Evolutionary conservation across 345 rosid species (phyloP).

Genomic region (Brassica rapa): DNA sequence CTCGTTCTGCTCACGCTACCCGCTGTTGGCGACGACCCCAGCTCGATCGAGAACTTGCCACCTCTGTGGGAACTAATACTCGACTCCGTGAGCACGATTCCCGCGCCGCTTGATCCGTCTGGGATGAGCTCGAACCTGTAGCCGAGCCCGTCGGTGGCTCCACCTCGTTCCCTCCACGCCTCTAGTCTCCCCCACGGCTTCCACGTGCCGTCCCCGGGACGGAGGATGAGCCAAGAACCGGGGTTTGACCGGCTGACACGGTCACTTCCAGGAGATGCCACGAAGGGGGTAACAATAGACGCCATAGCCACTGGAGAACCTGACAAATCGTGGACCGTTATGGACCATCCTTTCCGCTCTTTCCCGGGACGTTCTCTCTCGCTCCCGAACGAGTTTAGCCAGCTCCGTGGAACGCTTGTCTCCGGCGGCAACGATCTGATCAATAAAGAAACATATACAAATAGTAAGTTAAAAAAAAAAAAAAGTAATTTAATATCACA

Average conservation of each 20-base stretch:
- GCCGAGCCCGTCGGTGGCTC: slow-evolving; percentile 67
- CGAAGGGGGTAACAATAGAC: slow-evolving; percentile 81
- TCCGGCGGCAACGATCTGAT: slow-evolving; percentile 65
- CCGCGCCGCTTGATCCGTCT: slow-evolving; percentile 59
- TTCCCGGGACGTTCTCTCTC: slow-evolving; percentile 70
- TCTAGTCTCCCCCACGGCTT: slow-evolving; percentile 93
- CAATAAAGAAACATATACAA: neutral
- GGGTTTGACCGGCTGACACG: slow-evolving; percentile 93
- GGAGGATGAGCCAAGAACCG: slow-evolving; percentile 85
- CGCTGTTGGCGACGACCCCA: slow-evolving; percentile 37
- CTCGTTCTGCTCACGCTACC: slow-evolving; percentile 15
- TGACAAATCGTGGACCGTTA: slow-evolving; percentile 85
- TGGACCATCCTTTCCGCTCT: slow-evolving; percentile 91
- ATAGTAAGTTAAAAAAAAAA: neutral
- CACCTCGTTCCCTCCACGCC: slow-evolving; percentile 97
- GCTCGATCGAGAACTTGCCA: slow-evolving; percentile 74
- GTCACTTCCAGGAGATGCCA: slow-evolving; percentile 82
- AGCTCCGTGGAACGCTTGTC: slow-evolving; percentile 53
- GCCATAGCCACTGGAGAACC: slow-evolving; percentile 91
- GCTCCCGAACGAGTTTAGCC: slow-evolving; percentile 86
- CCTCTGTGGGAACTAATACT: slow-evolving; percentile 64
- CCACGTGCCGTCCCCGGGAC: slow-evolving; percentile 82
- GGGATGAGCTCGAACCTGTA: slow-evolving; percentile 80
- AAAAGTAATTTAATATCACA: too few relatives aligned
- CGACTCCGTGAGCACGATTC: slow-evolving; percentile 70